These are phyloP conservation scores for Hemisphaericaspora subhashii DNA, from an alignment of 1,139 yeast genomes.

Conservation along the genomic window DNA sequence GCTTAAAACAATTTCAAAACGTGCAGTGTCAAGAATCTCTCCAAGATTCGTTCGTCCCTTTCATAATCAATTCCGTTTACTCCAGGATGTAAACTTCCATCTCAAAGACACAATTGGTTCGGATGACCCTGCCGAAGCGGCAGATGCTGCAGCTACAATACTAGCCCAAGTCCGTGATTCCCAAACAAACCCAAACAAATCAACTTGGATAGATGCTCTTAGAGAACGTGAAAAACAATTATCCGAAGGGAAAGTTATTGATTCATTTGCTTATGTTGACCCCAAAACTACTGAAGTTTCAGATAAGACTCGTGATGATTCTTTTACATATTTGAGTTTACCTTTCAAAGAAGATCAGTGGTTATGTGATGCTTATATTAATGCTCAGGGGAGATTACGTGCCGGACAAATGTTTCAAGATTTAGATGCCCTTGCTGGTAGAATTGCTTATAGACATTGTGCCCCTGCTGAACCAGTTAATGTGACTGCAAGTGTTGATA, in stretches of 20 bases:
- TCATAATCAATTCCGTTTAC: neutral
- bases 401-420: slow-evolving; percentile 93
- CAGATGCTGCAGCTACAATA: slow-evolving; percentile 68
- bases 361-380: slow-evolving; percentile 83
- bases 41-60: neutral
- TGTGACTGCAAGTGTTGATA: slow-evolving; percentile 91
- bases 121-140: slow-evolving; percentile 53
- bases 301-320: slow-evolving; percentile 75
- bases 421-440: slow-evolving; percentile 84
- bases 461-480: slow-evolving; percentile 90
- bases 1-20: slow-evolving; percentile 5
- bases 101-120: no score
- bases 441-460: slow-evolving; percentile 83
- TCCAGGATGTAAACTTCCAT: slow-evolving; percentile 25
- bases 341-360: slow-evolving; percentile 85
- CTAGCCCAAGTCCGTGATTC: slow-evolving; percentile 50
- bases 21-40: neutral
- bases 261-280: slow-evolving; percentile 67
- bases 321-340: slow-evolving; percentile 68
- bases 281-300: slow-evolving; percentile 70
- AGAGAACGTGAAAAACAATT: slow-evolving; percentile 70
- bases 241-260: slow-evolving; percentile 68
- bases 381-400: slow-evolving; percentile 83
- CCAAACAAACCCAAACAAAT: slow-evolving; percentile 47
- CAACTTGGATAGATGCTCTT: slow-evolving; percentile 84